Evolutionary conservation across 768 basidiomycete species (phyloP), one percentile per base, ranked within the genome.

Genomic region (Austroboletus eburneus): DNA sequence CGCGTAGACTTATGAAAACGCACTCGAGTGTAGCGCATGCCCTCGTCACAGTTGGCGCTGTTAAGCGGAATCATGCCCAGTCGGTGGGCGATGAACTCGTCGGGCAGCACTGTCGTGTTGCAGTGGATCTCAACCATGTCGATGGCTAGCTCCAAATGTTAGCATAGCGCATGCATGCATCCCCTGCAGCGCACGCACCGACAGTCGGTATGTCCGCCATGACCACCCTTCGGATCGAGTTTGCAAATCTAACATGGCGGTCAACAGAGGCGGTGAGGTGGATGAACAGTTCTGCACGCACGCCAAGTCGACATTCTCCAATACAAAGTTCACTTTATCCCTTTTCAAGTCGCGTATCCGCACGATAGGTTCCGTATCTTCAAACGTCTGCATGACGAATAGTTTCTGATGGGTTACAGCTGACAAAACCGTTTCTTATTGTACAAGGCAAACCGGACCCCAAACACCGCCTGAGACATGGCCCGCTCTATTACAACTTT

Each of bases 201-300:
- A 99, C 79, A 48, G 96, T 98, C 16, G 94, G 90, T 52, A 99
- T 83, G 67, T 98, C 93, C 23, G 96, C 95, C 70, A 97, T 94
- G 73, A 97, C 85, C 32, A 91, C 87, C 57, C 96, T 77, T 57
- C 96, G 80, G 33, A 99, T 62, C 6, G 94, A 94, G 69, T 99
- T 99, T 44, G 95, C 95, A 57, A 95, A 87, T 38, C 92, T 93
- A 22, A 54, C 29, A 29, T 36, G 25, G 42, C 14, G 38, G 40
- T 56, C 35, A 55, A 50, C 39, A 35, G 13, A 34, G 44, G 44
- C 40, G 39, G 13, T 37, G 16, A 17, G 25, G 42, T 38, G 21
- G 24, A 48, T 8, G 38, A 21, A 20, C 37, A 30, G 25, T 41
- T 43, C 42, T 42, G 49, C 37, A 61, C 91, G 67, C 66, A 95